A percentile compares a stretch with the other conserved stretches of the same genome.
These are phyloP conservation scores for Bacidia rubella DNA, from an alignment of 495 filamentous ascomycete species.

Conservation along the genomic window DNA sequence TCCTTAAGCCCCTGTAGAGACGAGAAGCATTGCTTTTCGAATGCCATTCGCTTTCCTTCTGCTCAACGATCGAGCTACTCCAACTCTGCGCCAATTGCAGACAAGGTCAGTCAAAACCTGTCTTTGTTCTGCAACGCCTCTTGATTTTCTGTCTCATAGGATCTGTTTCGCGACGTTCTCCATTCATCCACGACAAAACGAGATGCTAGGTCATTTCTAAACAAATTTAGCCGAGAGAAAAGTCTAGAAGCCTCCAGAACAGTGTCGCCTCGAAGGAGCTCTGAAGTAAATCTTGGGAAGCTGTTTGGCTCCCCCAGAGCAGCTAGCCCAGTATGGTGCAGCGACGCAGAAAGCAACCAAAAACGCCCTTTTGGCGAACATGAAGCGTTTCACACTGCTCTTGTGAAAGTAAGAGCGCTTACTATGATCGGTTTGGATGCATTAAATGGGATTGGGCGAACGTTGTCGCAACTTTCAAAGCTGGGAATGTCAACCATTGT, in stretches of 20 bases:
- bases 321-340: too few species aligned
- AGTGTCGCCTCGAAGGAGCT: not conserved
- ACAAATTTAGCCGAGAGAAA: not conserved
- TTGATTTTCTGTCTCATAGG: constrained; percentile 32
- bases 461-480: constrained; percentile 65
- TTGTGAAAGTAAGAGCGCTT: constrained; percentile 71
- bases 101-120: not conserved
- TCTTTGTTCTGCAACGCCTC: not conserved
- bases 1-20: too few species aligned
- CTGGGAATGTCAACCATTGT: constrained; percentile 72
- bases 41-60: not conserved
- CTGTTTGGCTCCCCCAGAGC: not conserved
- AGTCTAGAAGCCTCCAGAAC: not conserved
- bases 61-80: not conserved
- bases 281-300: not conserved
- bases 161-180: constrained; percentile 70
- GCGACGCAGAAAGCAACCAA: not conserved
- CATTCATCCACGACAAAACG: constrained; percentile 77
- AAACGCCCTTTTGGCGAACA: constrained; percentile 7
- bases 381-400: constrained; percentile 46
- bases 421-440: constrained; percentile 53
- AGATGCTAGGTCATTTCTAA: constrained; percentile 74
- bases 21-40: too few species aligned
- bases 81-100: not conserved
- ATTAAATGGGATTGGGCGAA: constrained; percentile 64